Evolutionary conservation across 148 eudicot genomes (phyloP), one percentile per base, ranked within the genome.

Genomic region (Rhododendron ovatum): DNA sequence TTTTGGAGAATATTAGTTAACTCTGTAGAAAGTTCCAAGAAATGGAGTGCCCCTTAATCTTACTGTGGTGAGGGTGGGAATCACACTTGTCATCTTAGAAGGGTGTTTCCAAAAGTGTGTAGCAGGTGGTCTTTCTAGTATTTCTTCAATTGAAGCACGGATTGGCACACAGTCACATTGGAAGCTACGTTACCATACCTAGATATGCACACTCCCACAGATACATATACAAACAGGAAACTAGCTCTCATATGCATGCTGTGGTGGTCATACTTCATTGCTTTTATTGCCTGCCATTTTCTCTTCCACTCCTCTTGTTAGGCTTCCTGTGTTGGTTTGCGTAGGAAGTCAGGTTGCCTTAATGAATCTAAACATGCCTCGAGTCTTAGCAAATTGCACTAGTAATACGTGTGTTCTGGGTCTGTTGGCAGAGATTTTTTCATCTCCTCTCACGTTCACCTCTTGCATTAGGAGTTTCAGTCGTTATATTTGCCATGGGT

Each of bases 41-140:
- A 82, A 35, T 82, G 63, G 37, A 59, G 28, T 82, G 50, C 33
- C 73, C 48, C 28, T 82, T 82, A 80, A 73, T 73, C 41, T 33
- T 73, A 28, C 75, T 28, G 2, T 28, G 5, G 15, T 28, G 73
- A 65, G 14, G 30, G 73, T 9, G 33, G n/a, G 73, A 67, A 67
- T 67, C 74, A 67, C 74, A 10, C 33, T 65, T 26, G 69, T 65
- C 4, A 10, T 65, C 73, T 3, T n/a, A 65, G 73, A 0, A 14
- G 33, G 75, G 35, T 69, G 75, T 73, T 14, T 33, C 41, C 77
- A 73, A 14, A 33, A 73, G 20, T 30, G 13, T 1, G 7, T 35
- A 0, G 24, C 78, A 13, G 14, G 41, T 4, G 35, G 24, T 76
- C 26, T 2, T 17, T 76, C 80, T 39, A 37, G 80, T 41, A 20